Conservation (phyloP, 2,329 filamentous ascomycete genomes). For the Leptographium procerum region DNA sequence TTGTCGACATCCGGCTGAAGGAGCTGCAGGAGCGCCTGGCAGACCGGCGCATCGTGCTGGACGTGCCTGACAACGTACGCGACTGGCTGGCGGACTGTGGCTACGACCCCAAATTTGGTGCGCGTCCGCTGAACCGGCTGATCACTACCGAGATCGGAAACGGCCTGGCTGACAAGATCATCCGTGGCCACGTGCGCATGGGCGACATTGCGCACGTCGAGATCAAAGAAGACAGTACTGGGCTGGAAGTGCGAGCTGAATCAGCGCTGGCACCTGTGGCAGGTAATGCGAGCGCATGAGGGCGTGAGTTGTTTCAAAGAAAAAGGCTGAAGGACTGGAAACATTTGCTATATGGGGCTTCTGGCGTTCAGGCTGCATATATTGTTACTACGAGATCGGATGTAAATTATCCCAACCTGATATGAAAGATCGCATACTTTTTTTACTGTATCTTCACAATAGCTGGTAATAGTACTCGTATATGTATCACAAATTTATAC, state of each 20-base stretch:
- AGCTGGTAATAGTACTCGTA: too few species aligned
- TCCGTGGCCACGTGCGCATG: conserved; percentile 66
- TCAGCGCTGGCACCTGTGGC: not conserved
- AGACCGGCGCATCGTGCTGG: conserved; percentile 69
- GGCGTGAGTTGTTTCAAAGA: not conserved
- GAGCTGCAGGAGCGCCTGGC: conserved; percentile 77
- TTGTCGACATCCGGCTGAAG: conserved; percentile 80
- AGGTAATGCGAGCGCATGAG: too few species aligned
- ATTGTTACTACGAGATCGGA: not conserved
- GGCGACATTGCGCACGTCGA: conserved; percentile 63
- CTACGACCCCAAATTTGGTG: conserved; percentile 86
- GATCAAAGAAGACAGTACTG: conserved; percentile 50
- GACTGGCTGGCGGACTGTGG: conserved; percentile 81
- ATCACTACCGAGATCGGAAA: conserved; percentile 88
- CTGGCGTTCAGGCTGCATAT: not conserved
- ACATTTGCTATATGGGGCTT: not conserved
- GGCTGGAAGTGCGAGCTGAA: conserved; percentile 35
- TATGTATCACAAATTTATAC: not conserved
- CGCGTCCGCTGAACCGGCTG: conserved; percentile 78
- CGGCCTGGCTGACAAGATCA: conserved; percentile 80
- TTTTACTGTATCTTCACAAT: not conserved
- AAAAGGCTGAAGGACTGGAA: not conserved
- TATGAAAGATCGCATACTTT: not conserved
- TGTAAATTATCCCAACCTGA: not conserved
- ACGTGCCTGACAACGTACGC: conserved; percentile 60